phyloP scores from a whole-genome alignment of 2,329 filamentous ascomycete genomes.

The Metarhizium robertsii region DNA sequence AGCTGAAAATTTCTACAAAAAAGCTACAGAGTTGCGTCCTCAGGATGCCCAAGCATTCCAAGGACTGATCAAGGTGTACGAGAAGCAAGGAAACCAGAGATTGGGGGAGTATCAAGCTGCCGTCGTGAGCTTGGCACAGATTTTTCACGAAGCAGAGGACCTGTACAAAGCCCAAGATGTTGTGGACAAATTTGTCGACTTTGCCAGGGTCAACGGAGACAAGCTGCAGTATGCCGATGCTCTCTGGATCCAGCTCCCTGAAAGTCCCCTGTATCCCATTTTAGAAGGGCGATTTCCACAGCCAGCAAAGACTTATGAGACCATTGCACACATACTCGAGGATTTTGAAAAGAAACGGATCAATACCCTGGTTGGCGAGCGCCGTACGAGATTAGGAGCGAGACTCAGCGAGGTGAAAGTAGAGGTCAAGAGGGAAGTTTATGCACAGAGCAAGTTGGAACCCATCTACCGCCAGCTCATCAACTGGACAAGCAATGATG shows the following conservation, averaged over 20 bases:
- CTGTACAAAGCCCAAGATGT: conserved; percentile 55
- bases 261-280: conserved; percentile 68
- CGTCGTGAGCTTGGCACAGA: conserved; percentile 61
- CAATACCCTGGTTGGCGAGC: conserved; percentile 81
- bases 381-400: conserved; percentile 78
- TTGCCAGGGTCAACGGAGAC: conserved; percentile 64
- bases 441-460: conserved; percentile 66
- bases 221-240: conserved; percentile 66
- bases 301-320: conserved; percentile 71
- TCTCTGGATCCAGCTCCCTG: conserved; percentile 67
- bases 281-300: conserved; percentile 78
- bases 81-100: conserved; percentile 61
- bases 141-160: conserved; percentile 60
- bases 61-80: conserved; percentile 77
- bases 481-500: conserved; percentile 84
- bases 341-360: conserved; percentile 80
- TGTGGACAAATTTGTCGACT: conserved; percentile 71
- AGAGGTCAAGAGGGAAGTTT: conserved; percentile 82
- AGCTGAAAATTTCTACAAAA: conserved; percentile 66
- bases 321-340: conserved; percentile 75
- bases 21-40: conserved; percentile 62
- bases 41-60: conserved; percentile 83
- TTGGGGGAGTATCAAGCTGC: conserved; percentile 67
- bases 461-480: conserved; percentile 74
- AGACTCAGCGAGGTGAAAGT: conserved; percentile 72